Percentiles rank a stretch among this genome's conserved stretches.
phyloP scores from a whole-genome alignment of 768 basidiomycete genomes.

The Flagelloscypha sp. region DNA sequence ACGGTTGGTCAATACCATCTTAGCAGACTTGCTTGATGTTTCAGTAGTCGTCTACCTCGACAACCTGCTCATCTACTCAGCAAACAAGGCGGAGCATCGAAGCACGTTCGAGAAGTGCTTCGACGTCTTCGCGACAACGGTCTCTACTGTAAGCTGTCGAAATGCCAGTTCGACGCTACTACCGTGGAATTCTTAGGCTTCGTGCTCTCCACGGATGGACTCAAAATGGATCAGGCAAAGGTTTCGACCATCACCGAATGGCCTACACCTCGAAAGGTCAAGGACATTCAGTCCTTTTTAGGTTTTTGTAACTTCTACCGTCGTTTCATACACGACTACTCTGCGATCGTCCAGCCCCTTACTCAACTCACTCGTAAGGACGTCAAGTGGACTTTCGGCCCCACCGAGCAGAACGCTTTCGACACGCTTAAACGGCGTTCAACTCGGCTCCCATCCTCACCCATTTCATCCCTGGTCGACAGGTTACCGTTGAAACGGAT shows the following conservation, averaged over 20 bases:
- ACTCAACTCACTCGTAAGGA: conserved; percentile 18
- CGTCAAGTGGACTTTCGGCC: conserved; percentile 8
- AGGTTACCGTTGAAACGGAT: conserved; percentile 9
- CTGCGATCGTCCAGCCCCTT: conserved; percentile 15
- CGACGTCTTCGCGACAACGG: conserved; percentile 19
- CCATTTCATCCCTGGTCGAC: conserved; percentile 20
- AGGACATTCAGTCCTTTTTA: conserved; percentile 25
- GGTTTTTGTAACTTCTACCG: conserved; percentile 28
- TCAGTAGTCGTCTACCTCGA: conserved; percentile 26
- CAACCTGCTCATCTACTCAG: conserved; percentile 25
- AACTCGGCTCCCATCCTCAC: conserved; percentile 17
- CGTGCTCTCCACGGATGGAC: conserved; percentile 20
- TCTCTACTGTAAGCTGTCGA: conserved; percentile 29
- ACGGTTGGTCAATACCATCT: conserved; percentile 19
- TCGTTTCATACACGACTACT: conserved; percentile 19
- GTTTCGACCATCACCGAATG: conserved; percentile 27
- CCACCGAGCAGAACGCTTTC: conserved; percentile 14
- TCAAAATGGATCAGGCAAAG: conserved; percentile 32
- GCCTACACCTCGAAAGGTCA: conserved; percentile 21
- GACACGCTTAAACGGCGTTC: conserved; percentile 17
- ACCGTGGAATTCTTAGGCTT: conserved; percentile 35
- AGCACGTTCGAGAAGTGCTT: conserved; percentile 25
- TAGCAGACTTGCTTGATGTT: conserved; percentile 17
- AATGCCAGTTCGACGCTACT: conserved; percentile 29
- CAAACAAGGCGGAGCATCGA: conserved; percentile 23